Evolutionary conservation across 1,139 yeast genomes (phyloP).

Genomic region (Geotrichum reessii): DNA sequence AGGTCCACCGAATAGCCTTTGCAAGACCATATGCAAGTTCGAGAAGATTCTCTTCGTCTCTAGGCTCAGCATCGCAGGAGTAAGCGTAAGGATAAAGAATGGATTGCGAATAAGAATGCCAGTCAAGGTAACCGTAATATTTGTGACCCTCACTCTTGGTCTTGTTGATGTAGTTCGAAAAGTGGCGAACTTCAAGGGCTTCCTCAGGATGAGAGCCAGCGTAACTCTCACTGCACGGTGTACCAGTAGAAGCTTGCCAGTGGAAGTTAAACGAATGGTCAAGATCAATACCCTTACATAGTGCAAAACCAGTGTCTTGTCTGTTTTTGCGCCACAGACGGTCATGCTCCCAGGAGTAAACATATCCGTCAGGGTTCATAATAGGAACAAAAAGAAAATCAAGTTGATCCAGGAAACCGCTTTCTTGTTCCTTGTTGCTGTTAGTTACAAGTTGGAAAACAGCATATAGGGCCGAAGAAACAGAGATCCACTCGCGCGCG

Average conservation of each 20-base stretch:
- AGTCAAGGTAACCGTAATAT: slow-evolving; percentile 70
- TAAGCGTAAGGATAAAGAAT: slow-evolving; percentile 78
- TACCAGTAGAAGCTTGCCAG: slow-evolving; percentile 53
- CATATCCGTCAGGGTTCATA: slow-evolving; percentile 88
- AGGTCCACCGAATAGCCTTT: slow-evolving; percentile 58
- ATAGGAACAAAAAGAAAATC: slow-evolving; percentile 79
- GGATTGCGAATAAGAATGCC: slow-evolving; percentile 82
- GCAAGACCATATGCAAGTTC: slow-evolving; percentile 79
- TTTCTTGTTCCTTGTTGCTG: slow-evolving; percentile 31
- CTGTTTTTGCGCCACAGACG: slow-evolving; percentile 87
- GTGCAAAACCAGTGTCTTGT: slow-evolving; percentile 61
- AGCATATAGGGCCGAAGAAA: slow-evolving; percentile 60
- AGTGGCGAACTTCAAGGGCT: slow-evolving; percentile 62
- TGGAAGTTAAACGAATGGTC: slow-evolving; percentile 80
- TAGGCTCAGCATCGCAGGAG: slow-evolving; percentile 63
- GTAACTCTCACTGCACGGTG: slow-evolving; percentile 60
- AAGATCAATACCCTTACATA: slow-evolving; percentile 77
- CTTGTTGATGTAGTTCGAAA: slow-evolving; percentile 59
- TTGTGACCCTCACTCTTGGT: slow-evolving; percentile 48
- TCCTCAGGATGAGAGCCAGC: slow-evolving; percentile 73
- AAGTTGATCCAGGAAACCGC: slow-evolving; percentile 39
- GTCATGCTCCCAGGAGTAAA: slow-evolving; percentile 70
- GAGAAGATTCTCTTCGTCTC: slow-evolving; percentile 73
- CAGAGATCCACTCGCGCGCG: slow-evolving; percentile 87
- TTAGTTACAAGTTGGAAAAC: slow-evolving; percentile 51